phyloP scores from a whole-genome alignment of 495 filamentous ascomycete genomes.

The Penicillium lividum region DNA sequence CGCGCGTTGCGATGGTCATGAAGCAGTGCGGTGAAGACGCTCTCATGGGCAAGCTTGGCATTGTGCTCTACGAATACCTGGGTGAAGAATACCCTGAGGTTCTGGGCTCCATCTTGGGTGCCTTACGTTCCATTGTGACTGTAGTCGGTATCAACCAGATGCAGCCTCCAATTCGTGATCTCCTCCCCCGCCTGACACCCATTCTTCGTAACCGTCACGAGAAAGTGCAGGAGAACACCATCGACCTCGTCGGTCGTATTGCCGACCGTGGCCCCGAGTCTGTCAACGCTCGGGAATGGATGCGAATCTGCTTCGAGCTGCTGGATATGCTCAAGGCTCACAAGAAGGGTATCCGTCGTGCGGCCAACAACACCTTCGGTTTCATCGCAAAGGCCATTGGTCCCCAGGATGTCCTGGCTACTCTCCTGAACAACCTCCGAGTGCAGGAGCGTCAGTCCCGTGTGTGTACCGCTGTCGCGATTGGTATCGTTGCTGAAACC shows the following conservation, averaged over 20 bases:
- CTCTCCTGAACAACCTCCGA: slow-evolving; percentile 91
- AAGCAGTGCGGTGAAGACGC: slow-evolving; percentile 96
- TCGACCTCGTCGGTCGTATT: slow-evolving; percentile 97
- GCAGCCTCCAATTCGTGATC: slow-evolving; percentile 97
- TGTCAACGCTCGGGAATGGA: slow-evolving; percentile 98
- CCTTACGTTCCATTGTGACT: slow-evolving; percentile 93
- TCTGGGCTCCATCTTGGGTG: slow-evolving; percentile 92
- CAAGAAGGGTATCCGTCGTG: slow-evolving; percentile 97
- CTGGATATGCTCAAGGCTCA: slow-evolving; percentile 99
- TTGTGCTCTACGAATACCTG: slow-evolving; percentile 97
- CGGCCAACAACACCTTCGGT: slow-evolving; percentile 99
- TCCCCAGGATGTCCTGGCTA: slow-evolving; percentile 94
- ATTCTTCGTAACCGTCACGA: slow-evolving; percentile 98
- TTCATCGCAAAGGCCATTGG: slow-evolving; percentile 99
- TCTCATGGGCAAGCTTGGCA: slow-evolving; percentile 91
- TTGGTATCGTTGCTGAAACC: slow-evolving; percentile 99
- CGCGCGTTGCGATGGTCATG: slow-evolving; percentile 97
- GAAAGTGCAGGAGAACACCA: slow-evolving; percentile 99
- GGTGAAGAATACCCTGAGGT: slow-evolving; percentile 99
- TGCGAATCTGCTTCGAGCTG: slow-evolving; percentile 99
- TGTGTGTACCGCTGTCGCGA: slow-evolving; percentile 97
- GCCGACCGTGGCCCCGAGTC: slow-evolving; percentile 94
- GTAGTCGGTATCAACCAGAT: slow-evolving; percentile 98
- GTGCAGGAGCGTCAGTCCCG: slow-evolving; percentile 97
- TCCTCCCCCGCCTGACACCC: slow-evolving; percentile 91